Evolutionary conservation across 768 basidiomycete genomes (phyloP), one percentile per base, ranked within the genome.

Genomic region (Leccinum olivaceopallidum): DNA sequence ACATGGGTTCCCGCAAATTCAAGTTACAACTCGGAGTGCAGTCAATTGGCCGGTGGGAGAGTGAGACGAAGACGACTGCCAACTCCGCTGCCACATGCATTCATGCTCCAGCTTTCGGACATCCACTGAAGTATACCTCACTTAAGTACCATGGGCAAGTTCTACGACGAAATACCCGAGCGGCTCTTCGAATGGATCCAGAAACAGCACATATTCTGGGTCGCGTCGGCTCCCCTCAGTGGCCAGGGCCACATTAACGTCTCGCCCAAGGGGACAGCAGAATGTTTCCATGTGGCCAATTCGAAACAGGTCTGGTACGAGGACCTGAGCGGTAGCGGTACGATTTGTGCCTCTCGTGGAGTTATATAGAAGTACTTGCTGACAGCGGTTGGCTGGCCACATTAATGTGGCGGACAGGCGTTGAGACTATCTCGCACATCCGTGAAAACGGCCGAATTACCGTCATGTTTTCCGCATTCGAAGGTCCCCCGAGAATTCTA

Each of bases 161-260:
- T 79, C 69, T 82, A 80, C 66, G 78, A 85, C 60, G 76, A 81
- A 42, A 84, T 89, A n/a, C 83, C 86, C 0, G 75, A 78, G 7
- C 77, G 79, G 63, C 73, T 86, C 44, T 64, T 81, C n/a, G 72
- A 77, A 58, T 89, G 87, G 86, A 81, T 89, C 16, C 64, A 74
- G 52, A 77, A 83, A 60, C 88, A 90, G 70, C 80, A 87, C 56
- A 74, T 89, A 55, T 90, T 89, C 71, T 89, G 86, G 85, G 86
- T 90, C 13, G 86, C 85, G 0, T 81, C 85, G 5, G 85, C 87
- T 1, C 88, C 88, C 24, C 79, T 88, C n/a, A 76, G 74, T 12
- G 64, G 66, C 2, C 77, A 81, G 6, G 87, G 85, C 0, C 84
- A 85, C 61, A 75, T 90, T 56, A 89, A 90, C 62, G 70, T 90